phyloP scores from a whole-genome alignment of 2,329 filamentous ascomycete genomes.

The Ascosphaera aggregata region DNA sequence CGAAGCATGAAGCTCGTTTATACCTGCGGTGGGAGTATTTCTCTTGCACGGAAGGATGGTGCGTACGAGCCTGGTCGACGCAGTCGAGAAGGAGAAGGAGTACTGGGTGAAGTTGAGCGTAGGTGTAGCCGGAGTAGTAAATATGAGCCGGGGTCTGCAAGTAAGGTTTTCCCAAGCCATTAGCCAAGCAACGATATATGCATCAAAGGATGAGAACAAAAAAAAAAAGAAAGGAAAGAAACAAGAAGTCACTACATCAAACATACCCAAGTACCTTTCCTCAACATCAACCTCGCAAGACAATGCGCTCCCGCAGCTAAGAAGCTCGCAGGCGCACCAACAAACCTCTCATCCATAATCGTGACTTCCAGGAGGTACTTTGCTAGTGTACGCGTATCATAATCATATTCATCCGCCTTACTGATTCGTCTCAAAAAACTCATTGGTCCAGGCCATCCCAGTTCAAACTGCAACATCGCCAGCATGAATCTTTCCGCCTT shows the following conservation, averaged over 20 bases:
- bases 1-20: constrained; percentile 61
- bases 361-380: constrained; percentile 97
- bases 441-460: constrained; percentile 98
- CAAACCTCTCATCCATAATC: constrained; percentile 95
- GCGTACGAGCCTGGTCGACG: constrained; percentile 55
- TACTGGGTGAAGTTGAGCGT: constrained; percentile 55
- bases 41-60: constrained; percentile 71
- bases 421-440: constrained; percentile 91
- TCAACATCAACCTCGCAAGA: constrained; percentile 64
- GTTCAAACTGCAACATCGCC: constrained; percentile 82
- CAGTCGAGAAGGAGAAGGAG: constrained; percentile 66
- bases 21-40: constrained; percentile 81
- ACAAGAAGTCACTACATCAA: too few relatives aligned
- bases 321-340: constrained; percentile 75
- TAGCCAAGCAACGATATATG: constrained; percentile 5
- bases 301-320: constrained; percentile 82
- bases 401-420: constrained; percentile 94
- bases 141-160: constrained; percentile 55
- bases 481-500: constrained; percentile 98
- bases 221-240: background rate
- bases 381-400: constrained; percentile 81
- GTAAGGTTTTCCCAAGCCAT: constrained; percentile 1
- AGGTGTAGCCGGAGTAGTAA: constrained; percentile 86
- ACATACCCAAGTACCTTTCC: constrained; percentile 84
- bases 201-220: constrained; percentile 2